Percentiles rank a stretch among this genome's conserved stretches.
Conservation (phyloP, 345 rosid genomes). For the Pseudoturritis turrita region DNA sequence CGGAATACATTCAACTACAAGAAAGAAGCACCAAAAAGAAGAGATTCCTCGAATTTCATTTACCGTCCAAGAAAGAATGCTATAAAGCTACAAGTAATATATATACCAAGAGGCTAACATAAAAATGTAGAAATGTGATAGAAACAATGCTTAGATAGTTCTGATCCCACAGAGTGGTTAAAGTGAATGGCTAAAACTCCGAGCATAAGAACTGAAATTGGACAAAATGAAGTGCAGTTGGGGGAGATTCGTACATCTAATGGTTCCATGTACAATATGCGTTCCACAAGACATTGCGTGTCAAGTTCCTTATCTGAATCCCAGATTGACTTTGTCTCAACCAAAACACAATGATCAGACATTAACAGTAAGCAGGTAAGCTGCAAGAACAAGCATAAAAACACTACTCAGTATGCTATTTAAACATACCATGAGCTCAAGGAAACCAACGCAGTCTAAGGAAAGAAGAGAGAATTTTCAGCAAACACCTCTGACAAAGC, state of each 20-base stretch:
- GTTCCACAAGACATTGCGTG: constrained; percentile 51
- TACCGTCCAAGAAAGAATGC: background rate
- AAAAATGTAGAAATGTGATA: background rate
- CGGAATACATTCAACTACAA: constrained; percentile 75
- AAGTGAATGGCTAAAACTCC: background rate
- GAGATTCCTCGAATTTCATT: background rate
- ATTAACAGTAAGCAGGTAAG: constrained; percentile 73
- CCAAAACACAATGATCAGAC: constrained; percentile 51
- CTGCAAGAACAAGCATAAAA: constrained; percentile 33
- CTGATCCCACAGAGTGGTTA: background rate
- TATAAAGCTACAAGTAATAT: background rate
- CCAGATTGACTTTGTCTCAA: constrained; percentile 57
- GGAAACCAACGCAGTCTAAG: background rate
- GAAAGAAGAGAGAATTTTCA: background rate
- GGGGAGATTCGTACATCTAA: constrained; percentile 51
- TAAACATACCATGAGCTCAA: background rate
- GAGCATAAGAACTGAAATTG: background rate
- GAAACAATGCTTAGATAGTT: background rate
- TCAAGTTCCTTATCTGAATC: constrained; percentile 52
- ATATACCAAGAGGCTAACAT: background rate
- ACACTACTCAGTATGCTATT: background rate
- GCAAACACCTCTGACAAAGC: constrained; percentile 61
- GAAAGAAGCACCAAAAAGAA: background rate
- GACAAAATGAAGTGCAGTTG: background rate
- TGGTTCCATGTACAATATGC: constrained; percentile 70